Evolutionary conservation across 139 green algal species (phyloP), one percentile per base, ranked within the genome.

Genomic region (Closterium sp.): DNA sequence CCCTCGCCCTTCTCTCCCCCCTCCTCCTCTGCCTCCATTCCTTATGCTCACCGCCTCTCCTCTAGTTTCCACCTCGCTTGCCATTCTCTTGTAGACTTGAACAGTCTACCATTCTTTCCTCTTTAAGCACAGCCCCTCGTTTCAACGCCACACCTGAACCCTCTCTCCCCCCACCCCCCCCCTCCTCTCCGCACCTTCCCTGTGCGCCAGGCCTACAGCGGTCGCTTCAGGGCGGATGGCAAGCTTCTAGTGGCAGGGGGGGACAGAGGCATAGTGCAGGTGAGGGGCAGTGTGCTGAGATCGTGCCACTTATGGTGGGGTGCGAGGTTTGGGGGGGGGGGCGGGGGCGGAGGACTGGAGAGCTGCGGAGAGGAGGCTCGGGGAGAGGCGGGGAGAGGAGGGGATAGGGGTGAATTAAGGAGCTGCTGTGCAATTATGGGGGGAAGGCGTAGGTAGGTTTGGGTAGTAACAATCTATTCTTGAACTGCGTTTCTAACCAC

Each of bases 221-320:
- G 96, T 84, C 95, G 19, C 33, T 98, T 97, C 83, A 92, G 97
- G 5, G 38, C 84, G 12, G 97, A 99, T 86, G 98, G 97, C 10
- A 93, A 95, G 38, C 93, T 99, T 66, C 55, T 99, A 21, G 96
- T 96, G 4, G 97, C 98, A 34, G 97, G 97, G 2, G 95, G 96
- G 3, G 96, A 99, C 91, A 95, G 96, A 90, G 96, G 96, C 6
- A 90, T 98, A 4, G 97, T 99, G 89, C 97, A 98, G 95, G 89
- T 91, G 16, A 89, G 87, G 34, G 34, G 38, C 38, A 12, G 9
- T 66, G 38, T 10, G 38, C 38, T 66, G 38, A 16, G n/a, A n/a
- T n/a, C n/a, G n/a, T n/a, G n/a, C n/a, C n/a, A n/a, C n/a, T n/a
- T n/a, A n/a, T n/a, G n/a, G n/a, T n/a, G 43, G 43, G 43, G 9